Base-by-base conservation (phyloP, 768 basidiomycete genomes). In the Punctularia strigosozonata region DNA sequence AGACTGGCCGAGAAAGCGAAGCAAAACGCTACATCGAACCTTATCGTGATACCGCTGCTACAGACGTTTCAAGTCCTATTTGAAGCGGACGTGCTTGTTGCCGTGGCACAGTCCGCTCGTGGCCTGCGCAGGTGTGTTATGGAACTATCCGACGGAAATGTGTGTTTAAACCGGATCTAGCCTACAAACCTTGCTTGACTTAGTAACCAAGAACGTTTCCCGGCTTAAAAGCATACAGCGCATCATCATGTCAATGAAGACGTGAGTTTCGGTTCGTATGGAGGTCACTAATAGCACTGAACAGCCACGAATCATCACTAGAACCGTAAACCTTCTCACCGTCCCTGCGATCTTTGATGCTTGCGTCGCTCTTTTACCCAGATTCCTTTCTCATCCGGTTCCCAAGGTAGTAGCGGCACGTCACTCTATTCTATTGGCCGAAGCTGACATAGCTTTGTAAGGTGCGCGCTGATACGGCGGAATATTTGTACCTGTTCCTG, bases 201-300 rank as follows among this genome's bases (percentile, higher is more conserved):
- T 88, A 36, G 66, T 71, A 21, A 69, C 73, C 14, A 75, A 63
- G 50, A 80, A 81, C 52, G 65, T 85, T 7, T 59, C 65, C 13
- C 73, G 72, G 21, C 56, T 91, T 40, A 95, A 90, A 61, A 94
- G 76, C 45, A 61, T 87, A n/a, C 82, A 82, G 47, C 62, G 94
- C 39, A 77, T 95, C 18, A 67, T 71, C 8, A 76, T 80, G 42
- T 77, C 79, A 4, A 87, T 89, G 85, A 85, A 80, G 56, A 74
- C 86, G 94, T 94, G 49, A 45, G 68, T 62, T 39, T 25, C 15
- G 34, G 14, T 47, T 18, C 25, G 14, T 21, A 31, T 28, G n/a
- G n/a, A 28, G 8, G 8, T 28, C 24, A 12, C 20, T n/a, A 8
- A 18, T 15, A 19, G 14, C 13, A 14, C 23, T 26, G 34, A 13